phyloP scores from a whole-genome alignment of 352 stramenopile genomes.

The Paralagenidium karlingii region DNA sequence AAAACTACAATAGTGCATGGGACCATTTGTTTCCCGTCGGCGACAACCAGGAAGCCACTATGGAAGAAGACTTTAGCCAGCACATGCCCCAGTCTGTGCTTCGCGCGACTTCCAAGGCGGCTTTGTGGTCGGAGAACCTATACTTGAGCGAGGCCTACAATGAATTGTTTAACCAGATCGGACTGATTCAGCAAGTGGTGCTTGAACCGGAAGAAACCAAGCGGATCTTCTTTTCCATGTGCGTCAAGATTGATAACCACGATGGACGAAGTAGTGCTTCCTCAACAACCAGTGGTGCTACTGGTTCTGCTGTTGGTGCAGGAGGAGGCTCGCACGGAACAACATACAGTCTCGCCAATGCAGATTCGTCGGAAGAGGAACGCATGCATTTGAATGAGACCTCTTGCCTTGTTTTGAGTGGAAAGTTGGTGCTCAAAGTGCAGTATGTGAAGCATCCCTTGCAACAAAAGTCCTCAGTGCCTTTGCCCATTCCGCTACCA shows the following conservation, averaged over 20 bases:
- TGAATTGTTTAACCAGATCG: slow-evolving; percentile 84
- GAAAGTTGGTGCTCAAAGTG: slow-evolving; percentile 38
- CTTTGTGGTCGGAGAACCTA: slow-evolving; percentile 60
- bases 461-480: not conserved
- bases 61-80: slow-evolving; percentile 24
- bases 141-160: slow-evolving; percentile 83
- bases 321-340: slow-evolving; percentile 6
- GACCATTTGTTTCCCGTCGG: slow-evolving; percentile 5
- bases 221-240: slow-evolving; percentile 61
- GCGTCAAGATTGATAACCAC: slow-evolving; percentile 20
- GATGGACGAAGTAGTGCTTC: not conserved
- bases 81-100: slow-evolving; percentile 62
- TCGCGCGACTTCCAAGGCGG: slow-evolving; percentile 47
- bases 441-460: not conserved
- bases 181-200: slow-evolving; percentile 36
- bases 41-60: slow-evolving; percentile 11
- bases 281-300: not conserved
- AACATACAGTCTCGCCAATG: slow-evolving; percentile 8
- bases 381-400: slow-evolving; percentile 71
- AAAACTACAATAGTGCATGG: slow-evolving; percentile 62
- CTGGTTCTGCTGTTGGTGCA: slow-evolving; percentile 14
- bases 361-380: slow-evolving; percentile 78
- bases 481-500: slow-evolving; percentile 9
- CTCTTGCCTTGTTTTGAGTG: slow-evolving; percentile 59
- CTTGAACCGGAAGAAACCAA: slow-evolving; percentile 59